A percentile compares a stretch with the other conserved stretches of the same genome.
Evolutionary conservation across 2,329 filamentous ascomycete genomes (phyloP).

Genomic region (Spiromastix sp.): DNA sequence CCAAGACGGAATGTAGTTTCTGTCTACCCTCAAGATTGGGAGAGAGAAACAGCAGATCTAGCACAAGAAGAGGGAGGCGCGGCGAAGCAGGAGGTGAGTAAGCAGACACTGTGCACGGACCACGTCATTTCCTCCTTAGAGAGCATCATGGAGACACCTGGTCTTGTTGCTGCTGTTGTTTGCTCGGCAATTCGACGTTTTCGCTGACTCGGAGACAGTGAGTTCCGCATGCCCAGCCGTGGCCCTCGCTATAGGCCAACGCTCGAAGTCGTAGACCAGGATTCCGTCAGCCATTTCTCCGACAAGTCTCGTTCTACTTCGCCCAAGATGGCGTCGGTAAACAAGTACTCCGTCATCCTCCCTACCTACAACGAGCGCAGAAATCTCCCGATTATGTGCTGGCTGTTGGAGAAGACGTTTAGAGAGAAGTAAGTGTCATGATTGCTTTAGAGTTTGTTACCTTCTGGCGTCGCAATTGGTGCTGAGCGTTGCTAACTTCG

Average conservation of each 20-base stretch:
- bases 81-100: too few relatives aligned
- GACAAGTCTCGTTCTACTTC: slow-evolving; percentile 3
- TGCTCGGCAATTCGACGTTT: too few relatives aligned
- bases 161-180: background rate
- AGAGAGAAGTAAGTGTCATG: slow-evolving; percentile 64
- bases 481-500: background rate
- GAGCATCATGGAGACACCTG: background rate
- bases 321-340: slow-evolving; percentile 21
- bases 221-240: slow-evolving; percentile 15
- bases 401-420: slow-evolving; percentile 88
- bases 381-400: slow-evolving; percentile 92
- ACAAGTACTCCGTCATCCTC: slow-evolving; percentile 95
- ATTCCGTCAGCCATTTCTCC: slow-evolving; percentile 10
- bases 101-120: slow-evolving; percentile 6
- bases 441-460: background rate
- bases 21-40: too few relatives aligned
- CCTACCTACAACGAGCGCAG: slow-evolving; percentile 97
- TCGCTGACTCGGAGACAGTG: too few relatives aligned
- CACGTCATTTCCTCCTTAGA: slow-evolving; percentile 4
- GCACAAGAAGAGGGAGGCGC: too few relatives aligned
- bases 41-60: too few relatives aligned
- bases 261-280: slow-evolving; percentile 12
- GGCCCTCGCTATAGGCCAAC: slow-evolving; percentile 14
- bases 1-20: too few relatives aligned
- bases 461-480: background rate